Evolutionary conservation across 495 filamentous ascomycete species (phyloP).

Genomic region (Lophiostoma macrostomum): DNA sequence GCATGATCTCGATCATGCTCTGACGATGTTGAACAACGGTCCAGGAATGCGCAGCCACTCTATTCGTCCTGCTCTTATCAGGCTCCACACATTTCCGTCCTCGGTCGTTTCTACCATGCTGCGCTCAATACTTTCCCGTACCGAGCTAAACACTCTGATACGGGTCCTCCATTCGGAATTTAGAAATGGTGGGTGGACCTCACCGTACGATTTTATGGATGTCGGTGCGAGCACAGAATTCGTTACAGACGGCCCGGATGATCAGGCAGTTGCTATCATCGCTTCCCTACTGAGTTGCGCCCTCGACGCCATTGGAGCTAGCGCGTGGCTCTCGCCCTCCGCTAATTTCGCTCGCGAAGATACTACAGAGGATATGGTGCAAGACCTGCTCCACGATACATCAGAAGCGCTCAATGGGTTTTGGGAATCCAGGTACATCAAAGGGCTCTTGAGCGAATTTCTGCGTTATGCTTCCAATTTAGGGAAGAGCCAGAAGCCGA

Average conservation of each 20-base stretch:
- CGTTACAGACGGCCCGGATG: conserved; percentile 51
- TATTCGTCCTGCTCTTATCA: conserved; percentile 50
- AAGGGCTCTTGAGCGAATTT: conserved; percentile 66
- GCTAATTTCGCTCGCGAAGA: conserved; percentile 46
- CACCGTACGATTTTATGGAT: conserved; percentile 54
- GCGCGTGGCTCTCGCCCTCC: conserved; percentile 74
- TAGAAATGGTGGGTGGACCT: conserved; percentile 64
- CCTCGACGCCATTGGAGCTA: conserved; percentile 79
- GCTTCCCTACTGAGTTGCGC: conserved; percentile 68
- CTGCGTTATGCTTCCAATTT: conserved; percentile 53
- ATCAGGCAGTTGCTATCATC: conserved; percentile 47
- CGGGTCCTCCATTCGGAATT: conserved; percentile 68
- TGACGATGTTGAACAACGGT: conserved; percentile 38
- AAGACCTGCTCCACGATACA: conserved; percentile 68
- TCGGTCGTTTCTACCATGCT: conserved; percentile 58
- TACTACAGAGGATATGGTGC: conserved; percentile 59
- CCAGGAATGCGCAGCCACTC: conserved; percentile 31
- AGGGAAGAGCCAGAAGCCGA: conserved; percentile 18
- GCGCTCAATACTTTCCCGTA: conserved; percentile 59
- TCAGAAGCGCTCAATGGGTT: conserved; percentile 73
- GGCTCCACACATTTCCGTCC: conserved; percentile 62
- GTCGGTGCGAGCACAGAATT: conserved; percentile 43
- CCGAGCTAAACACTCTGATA: conserved; percentile 70
- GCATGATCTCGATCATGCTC: conserved; percentile 37
- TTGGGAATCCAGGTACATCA: conserved; percentile 67